Evolutionary conservation across 768 basidiomycete species (phyloP).

Genomic region (Tricholomella constricta): DNA sequence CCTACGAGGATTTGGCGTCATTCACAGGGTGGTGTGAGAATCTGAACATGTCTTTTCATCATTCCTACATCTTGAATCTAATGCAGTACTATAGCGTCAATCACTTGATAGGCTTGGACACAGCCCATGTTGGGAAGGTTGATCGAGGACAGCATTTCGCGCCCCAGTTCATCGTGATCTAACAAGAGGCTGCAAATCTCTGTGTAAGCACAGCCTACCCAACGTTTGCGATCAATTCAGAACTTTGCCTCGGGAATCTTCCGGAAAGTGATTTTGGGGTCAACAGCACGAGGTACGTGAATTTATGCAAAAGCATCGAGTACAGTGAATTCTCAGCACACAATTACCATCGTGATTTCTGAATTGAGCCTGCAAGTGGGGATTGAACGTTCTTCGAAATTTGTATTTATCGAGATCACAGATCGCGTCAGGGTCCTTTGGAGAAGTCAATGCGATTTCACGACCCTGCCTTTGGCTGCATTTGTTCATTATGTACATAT

Average conservation of each 20-base stretch:
- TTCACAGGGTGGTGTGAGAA: no score
- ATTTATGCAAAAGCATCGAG: not conserved
- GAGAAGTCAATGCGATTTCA: not conserved
- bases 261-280: not conserved
- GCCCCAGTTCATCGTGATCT: not conserved
- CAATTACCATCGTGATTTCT: no score
- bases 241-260: not conserved
- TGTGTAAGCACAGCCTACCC: not conserved
- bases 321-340: no score
- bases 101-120: conserved; percentile 11
- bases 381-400: no score
- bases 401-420: not conserved
- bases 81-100: conserved; percentile 5
- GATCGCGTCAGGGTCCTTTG: not conserved
- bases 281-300: not conserved
- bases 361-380: no score
- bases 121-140: conserved; percentile 1
- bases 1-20: no score
- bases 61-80: not conserved
- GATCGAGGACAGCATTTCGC: not conserved
- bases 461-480: not conserved
- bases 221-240: not conserved
- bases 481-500: not conserved
- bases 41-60: no score
- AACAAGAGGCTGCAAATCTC: not conserved